Percentiles rank a stretch among this genome's conserved stretches.
Evolutionary conservation across 2,329 filamentous ascomycete genomes (phyloP).

Genomic region (Cercospora sojina): DNA sequence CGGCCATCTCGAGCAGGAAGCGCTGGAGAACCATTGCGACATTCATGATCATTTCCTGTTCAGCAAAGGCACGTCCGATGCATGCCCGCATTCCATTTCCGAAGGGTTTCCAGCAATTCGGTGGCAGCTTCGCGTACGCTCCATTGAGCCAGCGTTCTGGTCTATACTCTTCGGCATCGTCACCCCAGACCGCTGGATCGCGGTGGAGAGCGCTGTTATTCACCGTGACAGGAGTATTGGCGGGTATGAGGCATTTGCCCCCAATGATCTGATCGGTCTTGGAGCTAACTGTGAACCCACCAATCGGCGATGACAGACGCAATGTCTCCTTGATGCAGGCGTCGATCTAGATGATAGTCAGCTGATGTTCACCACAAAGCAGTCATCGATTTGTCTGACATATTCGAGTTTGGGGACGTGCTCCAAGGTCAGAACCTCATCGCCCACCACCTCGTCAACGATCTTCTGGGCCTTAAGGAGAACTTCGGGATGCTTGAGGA

Average conservation of each 20-base stretch:
- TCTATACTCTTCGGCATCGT: conserved; percentile 43
- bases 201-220: too few species aligned
- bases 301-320: conserved; percentile 51
- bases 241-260: too few species aligned
- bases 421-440: conserved; percentile 46
- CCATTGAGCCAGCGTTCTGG: conserved; percentile 52
- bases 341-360: conserved; percentile 39
- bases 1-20: conserved; percentile 46
- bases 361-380: neutral
- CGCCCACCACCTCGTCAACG: conserved; percentile 54
- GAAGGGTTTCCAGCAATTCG: conserved; percentile 54
- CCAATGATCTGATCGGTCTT: conserved; percentile 32
- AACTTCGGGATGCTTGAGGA: conserved; percentile 56
- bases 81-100: conserved; percentile 55
- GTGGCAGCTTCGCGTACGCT: conserved; percentile 43
- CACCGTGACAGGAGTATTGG: too few species aligned
- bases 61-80: conserved; percentile 56
- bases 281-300: conserved; percentile 6
- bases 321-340: conserved; percentile 56
- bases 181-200: too few species aligned
- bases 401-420: conserved; percentile 56
- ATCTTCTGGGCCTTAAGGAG: conserved; percentile 56
- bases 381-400: neutral
- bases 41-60: conserved; percentile 53
- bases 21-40: conserved; percentile 46